Base-by-base conservation (phyloP, 352 stramenopile genomes). In the Phytopythium oedochilum region DNA sequence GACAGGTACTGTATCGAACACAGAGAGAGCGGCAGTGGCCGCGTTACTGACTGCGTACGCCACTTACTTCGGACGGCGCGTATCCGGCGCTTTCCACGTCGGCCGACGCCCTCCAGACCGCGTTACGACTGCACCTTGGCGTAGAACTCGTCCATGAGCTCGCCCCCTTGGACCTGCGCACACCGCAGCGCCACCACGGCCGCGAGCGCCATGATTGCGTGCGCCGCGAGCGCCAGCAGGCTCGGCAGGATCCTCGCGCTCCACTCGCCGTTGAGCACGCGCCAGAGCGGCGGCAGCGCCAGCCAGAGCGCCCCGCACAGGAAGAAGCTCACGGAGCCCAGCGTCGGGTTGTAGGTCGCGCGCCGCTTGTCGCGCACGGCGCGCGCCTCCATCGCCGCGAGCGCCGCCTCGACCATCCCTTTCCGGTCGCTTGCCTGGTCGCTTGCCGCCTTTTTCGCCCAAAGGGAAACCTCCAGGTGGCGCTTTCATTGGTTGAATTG, bases 211-310 rank as follows among this genome's bases (percentile, higher is more conserved):
- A 86, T 73, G 26, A 81, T 26, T 15, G 53, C 75, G 32, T 92
- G 73, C 0, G 63, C 75, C 42, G 61, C 55, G 29, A 88, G 69
- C n/a, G 70, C 78, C 49, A 81, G 9, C 22, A 91, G 57, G 76
- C 75, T 86, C 38, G 64, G 68, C 40, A 80, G 8, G 44, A 86
- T 73, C 39, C 55, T 49, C 25, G 61, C 55, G 49, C 77, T 92
- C 78, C 78, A 92, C 32, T 89, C 76, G 75, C 78, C 78, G 48
- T 86, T 88, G 29, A 92, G 54, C 45, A 92, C 71, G 46, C 74
- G 75, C 78, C 82, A 89, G 2, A 78, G 71, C 45, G 79, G 72
- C 47, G 82, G 82, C 44, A 92, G 64, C 45, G 70, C 59, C 39
- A 92, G 56, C 55, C 65, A 73, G 32, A 92, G 60, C 42, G 73